Evolutionary conservation across 306 rosid species (phyloP), one percentile per base, ranked within the genome.

Genomic region (Sesbania bispinosa): DNA sequence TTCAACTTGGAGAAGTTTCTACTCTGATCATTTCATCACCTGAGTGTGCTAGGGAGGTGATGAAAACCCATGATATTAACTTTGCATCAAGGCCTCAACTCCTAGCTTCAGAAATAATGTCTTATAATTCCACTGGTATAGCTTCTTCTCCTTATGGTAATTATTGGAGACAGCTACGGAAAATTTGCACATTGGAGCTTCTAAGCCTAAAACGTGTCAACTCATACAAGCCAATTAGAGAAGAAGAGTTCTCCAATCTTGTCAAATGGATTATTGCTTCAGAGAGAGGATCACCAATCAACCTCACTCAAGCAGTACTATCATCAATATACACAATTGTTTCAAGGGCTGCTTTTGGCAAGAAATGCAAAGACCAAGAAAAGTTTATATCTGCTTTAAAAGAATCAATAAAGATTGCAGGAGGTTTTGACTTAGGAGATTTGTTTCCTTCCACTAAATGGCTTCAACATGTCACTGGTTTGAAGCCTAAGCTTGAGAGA

Each of bases 1-100:
- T 83, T 14, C 80, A 53, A 71, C 86, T 86, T 3, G 88, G 83
- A 21, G 85, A 86, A 46, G 75, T 79, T 14, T 70, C 64, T 14
- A 14, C 50, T 20, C 2, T 86, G 21, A 60, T 81, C 4, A 70
- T 80, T 68, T 83, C 90, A 3, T 83, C 86, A 1, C 55, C 86
- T 0, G 79, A 79, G 19, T 33, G 38, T 27, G 88, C 81, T 7
- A 69, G 4, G 41, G 77, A 77, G 14, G 51, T 69, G 11, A 74
- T 86, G 85, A 72, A 79, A 73, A 72, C 57, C 33, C 79, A 85
- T 65, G 85, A 83, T 9, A 9, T 67, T 1, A 42, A 21, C 76
- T 82, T 86, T 51, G 66, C 84, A 10, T 24, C 69, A 27, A 78
- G 83, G 57, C 78, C 83, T 15, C 39, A 26, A 2, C 4, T 75